A percentile compares a stretch with the other conserved stretches of the same genome.
Conservation (phyloP, 768 basidiomycete genomes). For the Porpolomopsis calyptriformis region DNA sequence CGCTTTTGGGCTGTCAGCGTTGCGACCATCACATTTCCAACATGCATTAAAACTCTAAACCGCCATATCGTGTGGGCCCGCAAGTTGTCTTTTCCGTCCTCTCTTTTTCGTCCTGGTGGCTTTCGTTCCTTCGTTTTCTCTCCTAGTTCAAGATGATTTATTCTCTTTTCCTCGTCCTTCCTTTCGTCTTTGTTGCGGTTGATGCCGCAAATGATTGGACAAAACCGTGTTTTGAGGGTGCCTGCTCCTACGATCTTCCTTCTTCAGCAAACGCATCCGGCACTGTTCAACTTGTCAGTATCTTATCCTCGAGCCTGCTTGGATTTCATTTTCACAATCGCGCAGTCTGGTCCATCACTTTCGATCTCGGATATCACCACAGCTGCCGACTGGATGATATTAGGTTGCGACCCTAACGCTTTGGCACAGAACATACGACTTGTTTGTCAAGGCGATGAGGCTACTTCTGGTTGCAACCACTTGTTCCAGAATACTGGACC, state of each 20-base stretch:
- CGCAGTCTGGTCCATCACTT: slow-evolving; percentile 10
- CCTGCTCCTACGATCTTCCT: slow-evolving; percentile 17
- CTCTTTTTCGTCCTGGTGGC: neutral
- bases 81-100: neutral
- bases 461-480: slow-evolving; percentile 26
- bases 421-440: slow-evolving; percentile 23
- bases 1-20: too few species aligned
- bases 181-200: neutral
- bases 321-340: neutral
- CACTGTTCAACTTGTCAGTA: slow-evolving; percentile 7
- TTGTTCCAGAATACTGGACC: slow-evolving; percentile 28
- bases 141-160: neutral
- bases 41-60: too few species aligned
- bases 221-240: slow-evolving; percentile 16
- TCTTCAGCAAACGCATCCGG: slow-evolving; percentile 7
- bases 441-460: slow-evolving; percentile 19
- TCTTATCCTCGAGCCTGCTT: neutral
- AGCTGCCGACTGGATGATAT: slow-evolving; percentile 30
- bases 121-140: neutral
- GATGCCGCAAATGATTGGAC: slow-evolving; percentile 15
- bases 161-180: neutral
- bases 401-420: slow-evolving; percentile 22
- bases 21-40: too few species aligned
- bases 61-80: too few species aligned
- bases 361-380: slow-evolving; percentile 17